These are phyloP conservation scores for Trametes villosa DNA, from an alignment of 768 basidiomycete species.

Conservation along the genomic window DNA sequence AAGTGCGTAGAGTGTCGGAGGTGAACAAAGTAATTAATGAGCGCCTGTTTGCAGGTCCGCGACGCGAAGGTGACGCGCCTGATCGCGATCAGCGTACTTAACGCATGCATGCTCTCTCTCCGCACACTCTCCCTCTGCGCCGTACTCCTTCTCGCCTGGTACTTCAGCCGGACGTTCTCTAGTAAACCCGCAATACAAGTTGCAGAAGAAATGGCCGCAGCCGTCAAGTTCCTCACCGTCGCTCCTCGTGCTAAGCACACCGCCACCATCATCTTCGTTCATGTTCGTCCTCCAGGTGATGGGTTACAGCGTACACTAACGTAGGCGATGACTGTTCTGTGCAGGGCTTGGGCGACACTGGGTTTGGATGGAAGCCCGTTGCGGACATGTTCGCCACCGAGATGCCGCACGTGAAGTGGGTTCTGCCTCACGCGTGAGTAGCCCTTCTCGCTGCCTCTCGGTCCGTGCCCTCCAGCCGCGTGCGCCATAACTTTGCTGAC, in stretches of 20 bases:
- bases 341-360: conserved; percentile 78
- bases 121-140: not conserved
- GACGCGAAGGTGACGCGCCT: too few relatives aligned
- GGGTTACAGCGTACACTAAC: too few relatives aligned
- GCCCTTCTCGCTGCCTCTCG: not conserved
- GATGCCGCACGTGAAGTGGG: conserved; percentile 84
- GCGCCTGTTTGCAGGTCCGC: too few relatives aligned
- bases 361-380: conserved; percentile 77
- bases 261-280: conserved; percentile 87
- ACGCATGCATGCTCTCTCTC: conserved; percentile 3
- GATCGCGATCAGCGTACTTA: not conserved
- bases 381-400: conserved; percentile 66
- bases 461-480: not conserved
- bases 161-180: not conserved
- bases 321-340: not conserved
- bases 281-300: conserved; percentile 67
- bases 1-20: too few relatives aligned
- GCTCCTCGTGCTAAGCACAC: conserved; percentile 68
- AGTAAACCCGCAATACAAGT: not conserved
- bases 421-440: conserved; percentile 81
- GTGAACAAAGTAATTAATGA: too few relatives aligned
- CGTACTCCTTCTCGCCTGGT: not conserved
- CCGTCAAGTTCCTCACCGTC: conserved; percentile 55
- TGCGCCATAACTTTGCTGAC: not conserved
- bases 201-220: conserved; percentile 26